Evolutionary conservation across 208 protist genomes (phyloP).

Genomic region (Angomonas desouzai): DNA sequence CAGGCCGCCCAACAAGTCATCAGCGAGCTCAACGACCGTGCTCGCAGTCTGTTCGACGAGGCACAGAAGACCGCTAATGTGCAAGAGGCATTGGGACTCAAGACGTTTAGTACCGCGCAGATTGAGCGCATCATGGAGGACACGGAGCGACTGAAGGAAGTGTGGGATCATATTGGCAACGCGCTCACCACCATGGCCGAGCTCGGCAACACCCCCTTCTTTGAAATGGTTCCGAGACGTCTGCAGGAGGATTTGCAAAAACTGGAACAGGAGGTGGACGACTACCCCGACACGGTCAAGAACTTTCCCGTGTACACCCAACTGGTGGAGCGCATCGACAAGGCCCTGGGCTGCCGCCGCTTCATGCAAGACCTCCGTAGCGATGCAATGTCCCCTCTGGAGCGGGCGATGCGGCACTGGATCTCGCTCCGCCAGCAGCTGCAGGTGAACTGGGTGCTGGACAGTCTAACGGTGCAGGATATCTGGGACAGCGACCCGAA

Average conservation of each 20-base stretch:
- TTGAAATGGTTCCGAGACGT: conserved; percentile 89
- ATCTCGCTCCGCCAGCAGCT: conserved; percentile 79
- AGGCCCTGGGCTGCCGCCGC: conserved; percentile 47
- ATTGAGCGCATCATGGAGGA: conserved; percentile 78
- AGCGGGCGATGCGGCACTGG: conserved; percentile 73
- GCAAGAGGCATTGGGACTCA: conserved; percentile 70
- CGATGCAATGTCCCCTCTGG: conserved; percentile 91
- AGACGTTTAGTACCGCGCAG: conserved; percentile 33
- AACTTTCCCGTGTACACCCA: conserved; percentile 55
- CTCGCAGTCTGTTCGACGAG: conserved; percentile 51
- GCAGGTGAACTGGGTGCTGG: conserved; percentile 87
- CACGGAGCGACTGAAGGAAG: conserved; percentile 84
- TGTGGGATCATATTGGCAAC: conserved; percentile 82
- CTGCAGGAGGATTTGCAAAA: conserved; percentile 76
- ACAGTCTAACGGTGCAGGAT: conserved; percentile 80
- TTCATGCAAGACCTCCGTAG: conserved; percentile 91
- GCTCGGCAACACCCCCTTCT: conserved; percentile 91
- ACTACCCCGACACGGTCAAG: conserved; percentile 53
- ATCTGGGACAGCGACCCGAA: conserved; percentile 90
- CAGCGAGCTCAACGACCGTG: conserved; percentile 66
- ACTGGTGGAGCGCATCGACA: conserved; percentile 36
- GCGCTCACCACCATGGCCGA: conserved; percentile 76
- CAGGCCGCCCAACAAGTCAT: conserved; percentile 58
- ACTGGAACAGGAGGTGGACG: conserved; percentile 46
- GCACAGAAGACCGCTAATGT: conserved; percentile 71